Evolutionary conservation across 345 rosid species (phyloP), one percentile per base, ranked within the genome.

Genomic region (Clarkia xantiana): DNA sequence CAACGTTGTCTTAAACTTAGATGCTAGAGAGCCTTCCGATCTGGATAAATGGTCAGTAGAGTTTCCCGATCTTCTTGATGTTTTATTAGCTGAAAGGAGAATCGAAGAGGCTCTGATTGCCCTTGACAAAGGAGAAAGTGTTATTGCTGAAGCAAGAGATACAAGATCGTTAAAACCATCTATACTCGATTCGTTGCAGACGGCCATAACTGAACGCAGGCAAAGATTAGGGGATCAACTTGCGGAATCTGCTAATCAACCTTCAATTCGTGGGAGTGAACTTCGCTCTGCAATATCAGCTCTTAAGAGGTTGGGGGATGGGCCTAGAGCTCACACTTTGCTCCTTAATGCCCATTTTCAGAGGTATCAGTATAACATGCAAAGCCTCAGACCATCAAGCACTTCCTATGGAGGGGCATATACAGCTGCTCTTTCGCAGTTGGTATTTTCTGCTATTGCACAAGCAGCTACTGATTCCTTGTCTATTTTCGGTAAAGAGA

Each of bases 331-430:
- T 58, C 97, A 93, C 62, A 80, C 63, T 62, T 76, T 93, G 71
- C 88, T 93, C 40, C 88, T 93, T 42, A 76, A 80, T 67, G 91
- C 99, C 6, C 97, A 93, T 68, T 77, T 63, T 54, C 94, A 77
- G 51, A 77, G 91, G 67, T 93, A 76, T 62, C 91, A 77, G 45
- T 87, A 80, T 72, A 82, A 77, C 68, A 87, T 82, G 95, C 99
- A 78, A 67, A 84, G 78, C 71, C 88, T 93, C 56, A 86, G 86
- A 48, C 99, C 99, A 11, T 93, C 97, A 23, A 84, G 84, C 76
- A 80, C 95, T 58, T 93, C 96, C 25, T 82, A 80, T 62, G 99
- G 99, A 57, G 99, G 99, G 62, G 99, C 99, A 25, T 93, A 93
- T 65, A 93, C 97, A 60, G 99, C 99, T 62, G 95, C 97, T 17